phyloP scores from a whole-genome alignment of 169 alveolate species.

The Babesia ovis region DNA sequence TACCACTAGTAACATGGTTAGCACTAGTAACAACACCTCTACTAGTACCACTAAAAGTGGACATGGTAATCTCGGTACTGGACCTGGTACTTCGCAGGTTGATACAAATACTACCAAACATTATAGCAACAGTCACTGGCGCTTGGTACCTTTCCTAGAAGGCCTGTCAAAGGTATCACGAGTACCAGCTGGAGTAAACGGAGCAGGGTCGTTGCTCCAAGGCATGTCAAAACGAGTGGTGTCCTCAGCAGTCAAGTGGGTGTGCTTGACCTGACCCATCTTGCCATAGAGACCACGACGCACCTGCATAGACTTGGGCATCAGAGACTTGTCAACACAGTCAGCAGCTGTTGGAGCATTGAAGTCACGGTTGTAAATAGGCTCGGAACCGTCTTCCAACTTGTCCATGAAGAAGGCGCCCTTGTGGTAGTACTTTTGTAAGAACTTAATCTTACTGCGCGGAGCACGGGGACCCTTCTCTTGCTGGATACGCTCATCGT shows the following conservation, averaged over 20 bases:
- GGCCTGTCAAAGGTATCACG: conserved; percentile 55
- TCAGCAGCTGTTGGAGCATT: conserved; percentile 86
- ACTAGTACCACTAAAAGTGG: not conserved
- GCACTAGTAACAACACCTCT: too few species aligned
- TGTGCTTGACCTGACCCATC: conserved; percentile 91
- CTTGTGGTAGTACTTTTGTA: conserved; percentile 86
- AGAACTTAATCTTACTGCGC: conserved; percentile 71
- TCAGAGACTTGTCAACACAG: conserved; percentile 72
- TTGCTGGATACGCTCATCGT: conserved; percentile 67
- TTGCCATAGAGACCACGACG: conserved; percentile 89
- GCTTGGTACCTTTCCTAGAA: conserved; percentile 8
- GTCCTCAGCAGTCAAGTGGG: conserved; percentile 93
- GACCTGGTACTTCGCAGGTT: not conserved
- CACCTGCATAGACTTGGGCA: conserved; percentile 81
- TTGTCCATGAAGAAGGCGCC: conserved; percentile 87
- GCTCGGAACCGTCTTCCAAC: conserved; percentile 84
- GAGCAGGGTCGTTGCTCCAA: conserved; percentile 53
- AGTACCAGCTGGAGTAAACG: conserved; percentile 66
- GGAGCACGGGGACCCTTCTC: conserved; percentile 63
- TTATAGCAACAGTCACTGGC: not conserved
- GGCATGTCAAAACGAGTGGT: conserved; percentile 87
- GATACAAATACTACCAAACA: too few species aligned
- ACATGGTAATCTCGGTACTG: not conserved
- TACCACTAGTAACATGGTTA: not conserved
- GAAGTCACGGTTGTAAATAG: conserved; percentile 79